These are phyloP conservation scores for Rhizopus stolonifer DNA, from an alignment of 371 early-diverging fungal species.

Conservation along the genomic window DNA sequence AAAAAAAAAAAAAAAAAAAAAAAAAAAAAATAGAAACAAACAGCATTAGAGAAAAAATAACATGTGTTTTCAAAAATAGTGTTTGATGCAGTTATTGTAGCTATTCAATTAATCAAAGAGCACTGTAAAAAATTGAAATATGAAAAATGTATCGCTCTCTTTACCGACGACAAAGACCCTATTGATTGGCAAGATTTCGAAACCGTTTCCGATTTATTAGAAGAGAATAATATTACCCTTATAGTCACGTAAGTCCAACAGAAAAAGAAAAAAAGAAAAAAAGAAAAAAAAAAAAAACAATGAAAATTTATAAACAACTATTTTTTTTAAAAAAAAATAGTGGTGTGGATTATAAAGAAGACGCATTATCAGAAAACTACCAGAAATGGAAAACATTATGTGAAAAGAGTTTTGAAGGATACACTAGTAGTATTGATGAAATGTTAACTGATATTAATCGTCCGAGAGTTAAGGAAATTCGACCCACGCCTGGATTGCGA, in stretches of 20 bases:
- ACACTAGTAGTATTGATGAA: conserved; percentile 43
- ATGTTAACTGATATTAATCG: conserved; percentile 46
- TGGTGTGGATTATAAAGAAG: too few species aligned
- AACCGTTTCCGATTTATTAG: conserved; percentile 39
- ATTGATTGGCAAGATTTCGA: conserved; percentile 54
- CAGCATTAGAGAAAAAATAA: not conserved
- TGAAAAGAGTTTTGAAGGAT: conserved; percentile 14
- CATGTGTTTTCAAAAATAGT: conserved; percentile 24
- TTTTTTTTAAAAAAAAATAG: too few species aligned
- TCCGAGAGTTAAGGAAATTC: conserved; percentile 55
- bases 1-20: conserved; percentile 1
- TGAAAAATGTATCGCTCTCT: conserved; percentile 60
- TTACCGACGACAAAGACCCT: conserved; percentile 58
- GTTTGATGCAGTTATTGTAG: conserved; percentile 68
- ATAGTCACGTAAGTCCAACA: conserved; percentile 55
- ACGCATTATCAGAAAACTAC: too few species aligned
- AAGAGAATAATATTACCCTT: conserved; percentile 42
- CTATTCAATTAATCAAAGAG: conserved; percentile 51
- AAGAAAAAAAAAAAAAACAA: conserved; percentile 19
- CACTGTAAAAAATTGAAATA: conserved; percentile 67
- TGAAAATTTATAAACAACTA: not conserved
- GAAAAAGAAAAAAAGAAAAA: not conserved
- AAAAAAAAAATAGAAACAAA: conserved; percentile 19
- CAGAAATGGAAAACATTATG: conserved; percentile 22
- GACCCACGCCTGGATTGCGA: conserved; percentile 57